Evolutionary conservation across 139 green algal species (phyloP).

Genomic region (Eudorina sp.): DNA sequence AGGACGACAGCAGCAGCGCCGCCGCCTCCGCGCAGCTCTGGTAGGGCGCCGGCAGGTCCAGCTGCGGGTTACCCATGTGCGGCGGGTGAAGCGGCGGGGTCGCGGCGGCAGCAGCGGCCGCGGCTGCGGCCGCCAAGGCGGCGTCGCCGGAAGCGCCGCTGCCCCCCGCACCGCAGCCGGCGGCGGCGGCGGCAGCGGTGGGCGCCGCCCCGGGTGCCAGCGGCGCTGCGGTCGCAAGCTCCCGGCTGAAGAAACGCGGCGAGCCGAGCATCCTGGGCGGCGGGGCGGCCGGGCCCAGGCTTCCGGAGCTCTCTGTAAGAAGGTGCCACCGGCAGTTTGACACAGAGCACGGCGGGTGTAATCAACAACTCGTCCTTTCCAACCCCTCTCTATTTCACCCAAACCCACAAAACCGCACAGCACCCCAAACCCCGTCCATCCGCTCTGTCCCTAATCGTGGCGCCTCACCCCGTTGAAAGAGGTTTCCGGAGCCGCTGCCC

Average conservation of each 20-base stretch:
- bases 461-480: neutral
- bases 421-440: too few relatives aligned
- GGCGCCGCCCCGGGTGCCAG: neutral
- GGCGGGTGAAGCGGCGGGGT: neutral
- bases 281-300: neutral
- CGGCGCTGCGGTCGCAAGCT: neutral
- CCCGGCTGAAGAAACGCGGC: neutral
- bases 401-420: too few relatives aligned
- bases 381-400: too few relatives aligned
- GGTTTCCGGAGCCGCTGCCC: too few relatives aligned
- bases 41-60: neutral
- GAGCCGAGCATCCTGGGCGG: neutral
- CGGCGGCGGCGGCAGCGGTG: neutral
- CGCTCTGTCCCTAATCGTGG: too few relatives aligned
- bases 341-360: too few relatives aligned
- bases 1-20: neutral
- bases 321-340: too few relatives aligned
- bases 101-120: neutral
- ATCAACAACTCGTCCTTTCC: too few relatives aligned
- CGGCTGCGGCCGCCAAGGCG: neutral
- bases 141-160: neutral
- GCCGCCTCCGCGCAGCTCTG: neutral
- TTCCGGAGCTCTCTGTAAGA: slow-evolving; percentile 6
- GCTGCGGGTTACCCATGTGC: slow-evolving; percentile 17
- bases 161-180: neutral